Base-by-base conservation (phyloP, 441 rosid species). In the Syzygium malaccense region DNA sequence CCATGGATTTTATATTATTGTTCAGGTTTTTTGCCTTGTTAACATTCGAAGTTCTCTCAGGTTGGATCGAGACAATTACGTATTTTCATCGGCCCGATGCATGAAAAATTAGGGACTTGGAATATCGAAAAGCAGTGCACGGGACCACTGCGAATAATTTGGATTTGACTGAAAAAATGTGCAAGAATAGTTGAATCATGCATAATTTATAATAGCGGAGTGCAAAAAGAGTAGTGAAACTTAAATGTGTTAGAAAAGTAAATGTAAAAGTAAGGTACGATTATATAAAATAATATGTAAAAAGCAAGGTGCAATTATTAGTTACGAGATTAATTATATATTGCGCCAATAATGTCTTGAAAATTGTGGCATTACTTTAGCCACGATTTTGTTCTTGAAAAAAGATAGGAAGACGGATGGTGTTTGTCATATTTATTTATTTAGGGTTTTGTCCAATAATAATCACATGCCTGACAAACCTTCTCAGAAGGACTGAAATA, bases 11-110 rank as follows among this genome's bases (percentile, higher is more conserved):
- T 30, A 9, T 18, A 19, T 68, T 33, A 6, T 33, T 14, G 0
- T 33, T 19, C 20, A 68, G 48, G 26, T 0, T 68, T 68, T 41
- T 19, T 6, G 6, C 6, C 25, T 33, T 33, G 7, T 68, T 33
- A 33, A 19, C 25, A 12, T 68, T 68, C 6, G 4, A 68, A 33
- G 37, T 5, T 20, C 14, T 19, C 28, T 10, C 2, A 18, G 26
- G 2, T 1, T 0, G 48, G 14, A 32, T 68, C 4, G 3, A 68
- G 3, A 33, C 2, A 0, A 1, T 9, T 18, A 3, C 14, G 6
- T 2, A 10, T 18, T 33, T 33, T 9, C 4, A 1, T 17, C 1
- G 3, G 19, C 19, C 6, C 12, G 0, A 64, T 30, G 6, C 3
- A 0, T 17, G 20, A 64, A 3, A 64, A 17, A 30, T 64, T 17